phyloP scores from a whole-genome alignment of 1,284 basidiomycete species.

The Ganoderma leucocontextum region DNA sequence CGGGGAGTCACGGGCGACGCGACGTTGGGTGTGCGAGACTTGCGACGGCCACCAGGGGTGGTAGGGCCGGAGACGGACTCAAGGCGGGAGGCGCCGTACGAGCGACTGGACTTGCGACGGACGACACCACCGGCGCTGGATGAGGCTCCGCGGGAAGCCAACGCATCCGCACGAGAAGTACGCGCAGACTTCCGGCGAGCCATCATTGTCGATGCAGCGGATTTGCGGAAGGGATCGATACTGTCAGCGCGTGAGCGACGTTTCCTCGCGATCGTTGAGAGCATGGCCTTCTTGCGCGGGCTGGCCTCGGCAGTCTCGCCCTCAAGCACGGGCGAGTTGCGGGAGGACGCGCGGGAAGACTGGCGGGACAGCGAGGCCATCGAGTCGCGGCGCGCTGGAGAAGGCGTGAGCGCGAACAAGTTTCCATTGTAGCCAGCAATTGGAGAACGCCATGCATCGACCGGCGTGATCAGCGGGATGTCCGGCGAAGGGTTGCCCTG shows the following conservation, averaged over 20 bases:
- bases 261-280: conserved; percentile 19
- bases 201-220: conserved; percentile 13
- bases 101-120: conserved; percentile 23
- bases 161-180: conserved; percentile 13
- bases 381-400: conserved; percentile 28
- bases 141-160: conserved; percentile 11
- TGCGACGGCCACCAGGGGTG: conserved; percentile 12
- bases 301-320: background rate
- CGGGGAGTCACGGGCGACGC: conserved; percentile 13
- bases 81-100: background rate
- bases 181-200: conserved; percentile 20
- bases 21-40: conserved; percentile 9
- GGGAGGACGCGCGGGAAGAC: conserved; percentile 30
- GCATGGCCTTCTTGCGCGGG: conserved; percentile 15
- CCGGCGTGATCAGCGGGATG: conserved; percentile 29
- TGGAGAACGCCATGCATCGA: conserved; percentile 23
- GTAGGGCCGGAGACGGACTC: background rate
- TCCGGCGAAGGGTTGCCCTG: conserved; percentile 23
- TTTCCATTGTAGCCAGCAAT: conserved; percentile 5
- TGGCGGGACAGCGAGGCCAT: conserved; percentile 31
- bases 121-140: conserved; percentile 3
- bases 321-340: conserved; percentile 27
- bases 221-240: conserved; percentile 34
- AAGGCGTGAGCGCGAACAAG: conserved; percentile 10
- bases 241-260: conserved; percentile 32